Evolutionary conservation across 176 grass and related monocot species (phyloP), one percentile per base, ranked within the genome.

Genomic region (Poa annua): DNA sequence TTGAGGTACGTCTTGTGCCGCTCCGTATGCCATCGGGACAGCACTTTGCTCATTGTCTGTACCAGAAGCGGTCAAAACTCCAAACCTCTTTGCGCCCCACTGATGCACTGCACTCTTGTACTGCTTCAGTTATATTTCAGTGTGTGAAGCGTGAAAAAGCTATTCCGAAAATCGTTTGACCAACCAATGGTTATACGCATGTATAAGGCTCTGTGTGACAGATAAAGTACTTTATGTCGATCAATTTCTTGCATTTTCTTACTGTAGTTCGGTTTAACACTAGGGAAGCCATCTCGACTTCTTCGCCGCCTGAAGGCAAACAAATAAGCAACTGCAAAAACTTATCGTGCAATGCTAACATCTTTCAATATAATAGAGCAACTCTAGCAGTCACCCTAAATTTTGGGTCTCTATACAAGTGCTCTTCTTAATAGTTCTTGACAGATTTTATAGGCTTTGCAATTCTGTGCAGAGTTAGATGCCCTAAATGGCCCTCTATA

Each of bases 1-100:
- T 45, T 53, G 55, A 45, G 81, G 80, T 64, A 66, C 25, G 24
- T 80, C 81, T 74, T 48, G 57, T 38, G 24, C 67, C 74, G n/a
- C 67, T 84, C 67, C 24, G 20, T 53, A 39, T 57, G 55, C 35
- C 35, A 57, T 36, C 19, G 51, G 50, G 75, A 7, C 53, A 83
- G 0, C 74, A 78, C 56, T 66, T 86, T 29, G 44, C 54, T 54
- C 80, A 39, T 44, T 32, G 50, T 21, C 67, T 51, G 32, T 78
- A 62, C 62, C 53, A 6, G 22, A 79, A 66, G 45, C 0, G 33
- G 66, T 34, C 75, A 74, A 88, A 78, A 53, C 54, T 53, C 67
- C 21, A 74, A 57, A 52, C 73, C 61, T 78, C 64, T 71, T 61
- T 52, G 42, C n/a, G 57, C 29, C 86, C n/a, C 29, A 52, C 52